Conservation (phyloP, 2,329 filamentous ascomycete species). For the Calonectria pauciramosa region DNA sequence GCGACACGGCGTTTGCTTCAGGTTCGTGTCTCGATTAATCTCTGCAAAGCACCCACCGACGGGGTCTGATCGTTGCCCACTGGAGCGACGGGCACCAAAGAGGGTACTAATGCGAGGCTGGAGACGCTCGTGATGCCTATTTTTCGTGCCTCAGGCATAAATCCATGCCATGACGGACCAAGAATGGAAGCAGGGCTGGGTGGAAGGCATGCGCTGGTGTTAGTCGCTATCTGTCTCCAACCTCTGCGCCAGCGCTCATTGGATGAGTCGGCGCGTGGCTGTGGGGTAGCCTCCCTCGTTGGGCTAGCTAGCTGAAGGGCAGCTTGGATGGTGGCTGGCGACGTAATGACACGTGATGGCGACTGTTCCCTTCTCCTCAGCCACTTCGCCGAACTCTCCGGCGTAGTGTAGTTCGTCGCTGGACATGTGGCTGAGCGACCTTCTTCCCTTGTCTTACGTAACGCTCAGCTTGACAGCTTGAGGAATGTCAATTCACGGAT, state of each 20-base stretch:
- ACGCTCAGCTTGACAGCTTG: background rate
- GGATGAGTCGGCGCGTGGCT: background rate
- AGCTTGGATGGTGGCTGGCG: slow-evolving; percentile 12
- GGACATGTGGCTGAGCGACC: background rate
- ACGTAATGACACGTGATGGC: slow-evolving; percentile 13
- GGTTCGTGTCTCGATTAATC: slow-evolving; percentile 14
- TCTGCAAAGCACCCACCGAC: slow-evolving; percentile 14
- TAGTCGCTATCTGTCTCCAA: background rate
- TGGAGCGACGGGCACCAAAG: background rate
- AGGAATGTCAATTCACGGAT: slow-evolving; percentile 3
- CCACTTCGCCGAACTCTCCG: slow-evolving; percentile 7
- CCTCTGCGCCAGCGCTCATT: slow-evolving; percentile 17
- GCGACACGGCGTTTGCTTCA: slow-evolving; percentile 24
- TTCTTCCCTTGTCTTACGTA: background rate
- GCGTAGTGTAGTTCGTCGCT: background rate
- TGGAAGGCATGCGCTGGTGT: background rate
- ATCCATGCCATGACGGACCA: background rate
- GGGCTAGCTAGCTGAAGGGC: background rate
- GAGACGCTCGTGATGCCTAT: slow-evolving; percentile 22
- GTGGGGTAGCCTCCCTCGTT: background rate
- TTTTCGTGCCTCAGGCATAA: slow-evolving; percentile 34
- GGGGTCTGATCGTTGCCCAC: slow-evolving; percentile 14
- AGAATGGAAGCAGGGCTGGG: slow-evolving; percentile 5
- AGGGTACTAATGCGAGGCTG: slow-evolving; percentile 27
- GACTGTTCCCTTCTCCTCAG: background rate